Percentiles rank a stretch among this genome's conserved stretches.
phyloP scores from a whole-genome alignment of 495 filamentous ascomycete genomes.

The Apodospora peruviana region DNA sequence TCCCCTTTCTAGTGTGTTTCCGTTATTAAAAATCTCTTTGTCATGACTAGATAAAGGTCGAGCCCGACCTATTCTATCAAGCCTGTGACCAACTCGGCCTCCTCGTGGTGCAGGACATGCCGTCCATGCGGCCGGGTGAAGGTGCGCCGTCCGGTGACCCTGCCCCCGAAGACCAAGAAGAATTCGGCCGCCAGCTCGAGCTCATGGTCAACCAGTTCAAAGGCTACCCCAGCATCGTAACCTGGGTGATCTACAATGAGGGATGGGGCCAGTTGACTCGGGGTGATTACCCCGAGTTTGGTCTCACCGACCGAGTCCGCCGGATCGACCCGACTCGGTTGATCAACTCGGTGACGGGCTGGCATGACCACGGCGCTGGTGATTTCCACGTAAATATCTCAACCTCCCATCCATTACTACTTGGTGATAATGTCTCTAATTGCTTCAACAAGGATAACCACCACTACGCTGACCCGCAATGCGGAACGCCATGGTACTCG shows the following conservation, averaged over 20 bases:
- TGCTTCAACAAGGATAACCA: conserved; percentile 51
- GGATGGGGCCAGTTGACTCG: conserved; percentile 54
- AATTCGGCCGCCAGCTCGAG: conserved; percentile 59
- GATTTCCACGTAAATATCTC: conserved; percentile 39
- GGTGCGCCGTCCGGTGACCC: conserved; percentile 22
- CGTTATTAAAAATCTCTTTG: not conserved
- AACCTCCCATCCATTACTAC: conserved; percentile 10
- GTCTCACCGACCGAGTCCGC: conserved; percentile 47
- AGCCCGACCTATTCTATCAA: conserved; percentile 59
- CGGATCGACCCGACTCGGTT: conserved; percentile 57
- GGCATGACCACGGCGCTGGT: conserved; percentile 56
- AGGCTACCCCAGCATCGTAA: conserved; percentile 55
- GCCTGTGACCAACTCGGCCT: conserved; percentile 61
- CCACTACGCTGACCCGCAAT: conserved; percentile 67
- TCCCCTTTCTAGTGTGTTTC: too few relatives aligned
- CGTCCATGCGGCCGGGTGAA: conserved; percentile 37
- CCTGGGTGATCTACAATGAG: conserved; percentile 64
- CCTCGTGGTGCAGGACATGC: conserved; percentile 66
- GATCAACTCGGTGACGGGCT: conserved; percentile 55
- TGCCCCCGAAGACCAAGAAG: conserved; percentile 47
- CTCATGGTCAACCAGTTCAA: conserved; percentile 56
- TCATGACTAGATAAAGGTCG: conserved; percentile 55
- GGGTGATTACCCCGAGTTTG: conserved; percentile 43
- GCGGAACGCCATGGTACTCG: conserved; percentile 60
- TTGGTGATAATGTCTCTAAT: not conserved